Conservation (phyloP, 495 filamentous ascomycete genomes). For the Tetracladium marchalianum region DNA sequence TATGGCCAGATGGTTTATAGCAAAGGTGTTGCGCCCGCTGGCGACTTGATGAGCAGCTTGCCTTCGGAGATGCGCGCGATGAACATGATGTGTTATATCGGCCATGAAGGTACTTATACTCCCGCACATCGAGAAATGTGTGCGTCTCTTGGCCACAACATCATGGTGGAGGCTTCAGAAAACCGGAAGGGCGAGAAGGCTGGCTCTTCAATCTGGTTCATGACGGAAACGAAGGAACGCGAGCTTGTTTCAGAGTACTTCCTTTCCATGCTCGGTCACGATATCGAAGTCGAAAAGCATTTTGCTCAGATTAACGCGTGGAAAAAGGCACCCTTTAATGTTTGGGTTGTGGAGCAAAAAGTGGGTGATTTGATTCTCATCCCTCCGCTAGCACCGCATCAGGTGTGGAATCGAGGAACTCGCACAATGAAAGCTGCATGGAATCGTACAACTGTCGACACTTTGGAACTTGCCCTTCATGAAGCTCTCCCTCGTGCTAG, state of each 20-base stretch:
- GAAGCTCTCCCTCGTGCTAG: constrained; percentile 82
- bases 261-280: constrained; percentile 80
- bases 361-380: constrained; percentile 93
- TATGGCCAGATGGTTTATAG: constrained; percentile 26
- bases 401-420: constrained; percentile 96
- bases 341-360: constrained; percentile 85
- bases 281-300: constrained; percentile 92
- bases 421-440: constrained; percentile 94
- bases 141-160: constrained; percentile 87
- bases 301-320: constrained; percentile 91
- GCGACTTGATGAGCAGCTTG: constrained; percentile 92
- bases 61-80: constrained; percentile 76
- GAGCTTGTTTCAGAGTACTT: constrained; percentile 85
- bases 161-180: constrained; percentile 89
- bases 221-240: constrained; percentile 89
- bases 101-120: constrained; percentile 95
- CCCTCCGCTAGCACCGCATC: constrained; percentile 92
- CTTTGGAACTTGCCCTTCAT: constrained; percentile 69
- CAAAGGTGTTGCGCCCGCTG: constrained; percentile 48
- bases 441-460: constrained; percentile 94
- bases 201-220: constrained; percentile 94
- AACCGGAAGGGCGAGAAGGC: constrained; percentile 59
- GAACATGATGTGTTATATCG: constrained; percentile 97
- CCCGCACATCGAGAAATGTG: constrained; percentile 98
- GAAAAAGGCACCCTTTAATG: constrained; percentile 84